Evolutionary conservation across 2,329 filamentous ascomycete genomes (phyloP), one percentile per base, ranked within the genome.

Genomic region (Fusarium succisae): DNA sequence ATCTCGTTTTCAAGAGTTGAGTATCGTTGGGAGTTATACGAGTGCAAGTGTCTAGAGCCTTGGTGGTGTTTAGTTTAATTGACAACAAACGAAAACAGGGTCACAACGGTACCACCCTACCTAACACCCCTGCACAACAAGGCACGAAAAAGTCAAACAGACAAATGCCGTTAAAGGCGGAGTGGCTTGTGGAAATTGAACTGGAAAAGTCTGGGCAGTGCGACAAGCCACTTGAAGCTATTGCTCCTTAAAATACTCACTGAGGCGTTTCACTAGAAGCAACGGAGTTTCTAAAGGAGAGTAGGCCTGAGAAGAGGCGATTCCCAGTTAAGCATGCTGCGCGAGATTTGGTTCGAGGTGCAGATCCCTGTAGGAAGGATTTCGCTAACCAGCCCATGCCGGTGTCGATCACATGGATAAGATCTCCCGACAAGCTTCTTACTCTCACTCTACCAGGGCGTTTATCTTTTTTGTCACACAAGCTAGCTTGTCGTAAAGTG

Each of bases 261-360:
- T 53, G 26, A 54, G 55, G 50, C 62, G 45, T 67, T 61, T 66
- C 48, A n/a, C 63, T 55, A 45, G 24, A 54, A 58, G 8, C 10
- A 37, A 38, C 17, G 8, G 13, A 30, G 22, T 43, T 35, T 55
- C 38, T 54, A 50, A 24, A 6, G 43, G 17, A 8, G 5, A 4
- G 22, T 9, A 17, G 18, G 15, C 26, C 28, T 22, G 54, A n/a
- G 24, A 17, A 38, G 43, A 50, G 24, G 11, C 28, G 35, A 22
- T 11, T 38, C n/a, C 47, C 37, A 47, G 60, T 45, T 45, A 51
- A 72, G 68, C 41, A 70, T 44, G 65, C 66, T 54, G 47, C 50
- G 69, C 70, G 70, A 73, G 71, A 71, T 74, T 71, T 41, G 66
- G 28, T 32, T 56, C 43, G 44, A 63, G 22, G 62, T 55, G 48